Conservation (phyloP, 176 grass and related monocot species). For the Aegilops sharonensis region DNA sequence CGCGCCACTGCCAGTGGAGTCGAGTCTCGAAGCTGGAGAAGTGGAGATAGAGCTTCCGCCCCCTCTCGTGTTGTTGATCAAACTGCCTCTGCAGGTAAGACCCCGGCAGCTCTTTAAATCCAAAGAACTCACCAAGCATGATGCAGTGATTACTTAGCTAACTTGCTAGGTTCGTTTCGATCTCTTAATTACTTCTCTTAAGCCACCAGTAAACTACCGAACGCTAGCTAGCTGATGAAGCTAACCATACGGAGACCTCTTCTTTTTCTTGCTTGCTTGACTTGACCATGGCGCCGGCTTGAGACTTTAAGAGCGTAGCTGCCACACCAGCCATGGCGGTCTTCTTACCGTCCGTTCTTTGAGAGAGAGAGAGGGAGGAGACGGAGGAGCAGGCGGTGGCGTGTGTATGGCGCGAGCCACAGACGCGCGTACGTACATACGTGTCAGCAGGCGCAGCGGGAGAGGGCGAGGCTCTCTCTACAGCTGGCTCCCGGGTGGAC, state of each 20-base stretch:
- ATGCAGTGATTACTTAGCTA: too few relatives aligned
- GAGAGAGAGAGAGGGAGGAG: not conserved
- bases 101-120: too few relatives aligned
- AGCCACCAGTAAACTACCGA: not conserved
- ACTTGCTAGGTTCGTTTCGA: too few relatives aligned
- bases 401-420: conserved; percentile 28
- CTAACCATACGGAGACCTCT: not conserved
- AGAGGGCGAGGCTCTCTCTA: not conserved
- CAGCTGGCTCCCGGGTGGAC: conserved; percentile 44
- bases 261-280: too few relatives aligned
- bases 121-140: too few relatives aligned
- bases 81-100: not conserved
- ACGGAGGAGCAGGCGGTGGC: conserved; percentile 6
- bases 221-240: not conserved
- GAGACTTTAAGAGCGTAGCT: not conserved
- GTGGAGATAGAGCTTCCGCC: not conserved
- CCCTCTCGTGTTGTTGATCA: not conserved
- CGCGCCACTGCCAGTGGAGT: not conserved
- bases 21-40: not conserved
- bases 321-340: not conserved
- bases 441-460: conserved; percentile 13
- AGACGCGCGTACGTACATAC: conserved; percentile 5
- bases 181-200: not conserved
- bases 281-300: not conserved
- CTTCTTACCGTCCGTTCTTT: not conserved